Conservation (phyloP, 257 asterid genomes). For the Plectranthus barbatus region DNA sequence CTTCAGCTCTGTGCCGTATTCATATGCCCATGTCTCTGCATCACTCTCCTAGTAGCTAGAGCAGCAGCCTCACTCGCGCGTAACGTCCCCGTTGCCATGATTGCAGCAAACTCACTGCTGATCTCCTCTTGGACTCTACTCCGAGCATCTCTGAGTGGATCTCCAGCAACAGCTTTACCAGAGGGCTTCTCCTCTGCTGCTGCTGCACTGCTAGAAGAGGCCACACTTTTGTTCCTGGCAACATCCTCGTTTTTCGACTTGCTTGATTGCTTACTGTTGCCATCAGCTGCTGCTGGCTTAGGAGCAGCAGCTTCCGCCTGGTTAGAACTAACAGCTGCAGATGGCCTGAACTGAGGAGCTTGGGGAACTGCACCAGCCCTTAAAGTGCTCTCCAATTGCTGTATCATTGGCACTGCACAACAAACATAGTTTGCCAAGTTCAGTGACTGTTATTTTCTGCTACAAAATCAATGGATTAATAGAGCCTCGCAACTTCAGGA, state of each 20-base stretch:
- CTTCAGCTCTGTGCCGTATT: conserved; percentile 48
- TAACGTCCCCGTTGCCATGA: conserved; percentile 84
- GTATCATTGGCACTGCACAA: conserved; percentile 87
- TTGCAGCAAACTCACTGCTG: conserved; percentile 65
- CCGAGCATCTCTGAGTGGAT: conserved; percentile 74
- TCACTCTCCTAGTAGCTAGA: conserved; percentile 79
- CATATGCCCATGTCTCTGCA: conserved; percentile 64
- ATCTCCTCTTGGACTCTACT: conserved; percentile 85
- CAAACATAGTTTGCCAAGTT: not conserved
- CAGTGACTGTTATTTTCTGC: not conserved
- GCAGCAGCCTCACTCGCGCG: conserved; percentile 99
- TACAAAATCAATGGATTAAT: not conserved
- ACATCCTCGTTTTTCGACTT: not conserved
- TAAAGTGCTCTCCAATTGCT: conserved; percentile 65
- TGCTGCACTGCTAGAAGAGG: not conserved
- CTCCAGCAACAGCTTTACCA: conserved; percentile 19
- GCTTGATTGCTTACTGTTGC: conserved; percentile 1
- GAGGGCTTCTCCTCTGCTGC: conserved; percentile 25
- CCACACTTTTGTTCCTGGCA: not conserved
- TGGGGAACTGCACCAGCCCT: conserved; percentile 83
- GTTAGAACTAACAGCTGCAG: conserved; percentile 28
- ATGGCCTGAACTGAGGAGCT: conserved; percentile 60
- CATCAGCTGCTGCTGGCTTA: conserved; percentile 5
- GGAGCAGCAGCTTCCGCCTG: conserved; percentile 15
- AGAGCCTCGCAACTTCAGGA: not conserved